Base-by-base conservation (phyloP, 768 basidiomycete genomes). In the Lactarius akahatsu region DNA sequence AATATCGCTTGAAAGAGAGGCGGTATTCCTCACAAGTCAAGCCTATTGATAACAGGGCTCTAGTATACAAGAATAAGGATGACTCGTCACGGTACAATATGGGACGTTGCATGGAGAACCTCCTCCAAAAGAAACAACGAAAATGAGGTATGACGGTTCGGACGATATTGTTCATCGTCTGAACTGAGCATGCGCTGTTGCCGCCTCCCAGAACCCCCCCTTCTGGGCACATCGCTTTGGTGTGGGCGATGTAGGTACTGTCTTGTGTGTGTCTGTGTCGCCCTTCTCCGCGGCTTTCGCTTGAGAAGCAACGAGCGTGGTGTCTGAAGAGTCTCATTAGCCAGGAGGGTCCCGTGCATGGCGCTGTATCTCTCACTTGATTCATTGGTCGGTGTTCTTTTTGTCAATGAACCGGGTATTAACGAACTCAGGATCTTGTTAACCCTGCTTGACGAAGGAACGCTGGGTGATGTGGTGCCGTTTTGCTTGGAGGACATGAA, bases 331-430 rank as follows among this genome's bases (percentile, higher is more conserved):
- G 10, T 13, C 18, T 28, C 3, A 11, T 59, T 1, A 64, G 38
- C 58, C 34, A 15, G 23, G 57, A 16, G 13, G 30, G 1, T 16
- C 23, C 16, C 26, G 7, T 10, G 20, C 9, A 6, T 54, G 5
- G 47, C 3, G 18, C 3, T 59, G 13, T 50, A 20, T 64, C 13
- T 23, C 57, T 59, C 38, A 59, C 63, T 58, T 13, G 63, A 64
- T 9, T 59, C 47, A 20, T 52, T 50, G 16, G 43, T 30, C 30
- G 40, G 28, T 41, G 28, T 30, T 13, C 16, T 62, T n/a, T 28
- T 56, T 18, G 11, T 47, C 26, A 23, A 57, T 4, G 41, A 28
- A 6, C 43, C 3, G 56, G 43, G 43, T 57, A 34, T 1, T 2
- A 57, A 45, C 9, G 56, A 40, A 26, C 32, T 30, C 11, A 57